Base-by-base conservation (phyloP, 169 alveolate species). In the Plasmodium gaboni region DNA sequence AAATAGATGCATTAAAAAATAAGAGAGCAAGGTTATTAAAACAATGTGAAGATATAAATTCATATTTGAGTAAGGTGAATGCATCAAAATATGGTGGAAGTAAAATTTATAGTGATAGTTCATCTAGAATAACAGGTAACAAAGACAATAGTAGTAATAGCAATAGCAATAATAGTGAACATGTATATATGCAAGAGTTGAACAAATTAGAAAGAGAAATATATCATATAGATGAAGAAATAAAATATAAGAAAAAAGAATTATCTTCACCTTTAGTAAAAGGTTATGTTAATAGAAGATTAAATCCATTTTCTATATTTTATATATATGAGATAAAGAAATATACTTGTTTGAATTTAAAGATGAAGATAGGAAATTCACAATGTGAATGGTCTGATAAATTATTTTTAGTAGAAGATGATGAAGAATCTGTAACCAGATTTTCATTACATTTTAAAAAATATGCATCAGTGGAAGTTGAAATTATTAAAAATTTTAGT, bases 301-400 rank as follows among this genome's bases (percentile, higher is more conserved):
- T 55, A 68, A 71, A 72, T 67, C 93, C 76, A 26, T 87, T 61
- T 87, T 93, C 73, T 55, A 91, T 46, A 24, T 86, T 86, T 72
- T 93, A 50, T 53, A 83, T 44, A 70, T 76, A 63, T 63, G 91
- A 91, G 76, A 86, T 86, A 15, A 86, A 53, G 15, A 86, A 86
- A 53, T 86, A 86, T 70, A 71, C 17, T 13, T 86, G 87, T 53
- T 51, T 86, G 28, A 86, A 86, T 51, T 59, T 86, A 55, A 86
- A 69, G 48, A 61, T 86, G 87, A 86, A 86, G 57, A 86, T 86
- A 42, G 92, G 92, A 2, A 86, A 86, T 61, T 69, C 92, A 2
- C 92, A 86, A 57, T 86, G 92, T 86, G 92, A 86, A 42, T 86
- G 92, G 92, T 86, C 92, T 1, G 92, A 86, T 12, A 86, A 72